Evolutionary conservation across 768 basidiomycete genomes (phyloP).

Genomic region (Ramaria sp.): DNA sequence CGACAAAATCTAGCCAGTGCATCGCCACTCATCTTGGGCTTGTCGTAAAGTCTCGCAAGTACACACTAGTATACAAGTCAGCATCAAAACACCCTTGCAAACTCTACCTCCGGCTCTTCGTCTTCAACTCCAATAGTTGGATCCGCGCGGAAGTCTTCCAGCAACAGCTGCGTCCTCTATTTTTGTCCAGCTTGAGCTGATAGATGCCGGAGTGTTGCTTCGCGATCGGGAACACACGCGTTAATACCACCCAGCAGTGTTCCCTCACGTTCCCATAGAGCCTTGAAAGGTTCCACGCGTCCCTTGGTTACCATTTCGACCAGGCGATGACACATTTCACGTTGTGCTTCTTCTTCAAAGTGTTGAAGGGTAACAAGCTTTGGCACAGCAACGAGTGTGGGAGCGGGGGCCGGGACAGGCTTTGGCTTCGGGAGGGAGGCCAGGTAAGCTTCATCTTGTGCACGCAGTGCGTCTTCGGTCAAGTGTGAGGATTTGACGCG

Average conservation of each 20-base stretch:
- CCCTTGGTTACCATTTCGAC: slow-evolving; percentile 90
- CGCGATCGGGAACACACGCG: slow-evolving; percentile 48
- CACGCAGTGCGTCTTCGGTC: slow-evolving; percentile 73
- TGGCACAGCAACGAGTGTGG: slow-evolving; percentile 29
- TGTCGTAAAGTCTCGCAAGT: too few species aligned
- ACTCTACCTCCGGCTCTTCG: slow-evolving; percentile 3
- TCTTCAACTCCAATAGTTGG: slow-evolving; percentile 56
- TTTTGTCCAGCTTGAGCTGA: slow-evolving; percentile 68
- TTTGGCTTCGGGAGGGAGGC: slow-evolving; percentile 82
- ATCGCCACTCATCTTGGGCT: too few species aligned
- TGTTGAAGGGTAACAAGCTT: slow-evolving; percentile 45
- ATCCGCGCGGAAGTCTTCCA: slow-evolving; percentile 68
- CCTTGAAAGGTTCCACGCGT: slow-evolving; percentile 65
- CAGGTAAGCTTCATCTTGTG: slow-evolving; percentile 82
- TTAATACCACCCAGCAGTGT: slow-evolving; percentile 48
- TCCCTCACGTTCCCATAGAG: slow-evolving; percentile 75
- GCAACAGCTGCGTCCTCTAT: slow-evolving; percentile 61
- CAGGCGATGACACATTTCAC: slow-evolving; percentile 74
- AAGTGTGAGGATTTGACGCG: slow-evolving; percentile 78
- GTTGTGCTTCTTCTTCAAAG: slow-evolving; percentile 59
- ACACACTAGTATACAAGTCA: too few species aligned
- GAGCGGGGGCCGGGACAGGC: slow-evolving; percentile 30
- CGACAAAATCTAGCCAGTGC: too few species aligned
- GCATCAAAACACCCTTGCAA: too few species aligned
- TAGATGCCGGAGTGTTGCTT: slow-evolving; percentile 65